Evolutionary conservation across 108 stramenopile species (phyloP).

Genomic region (Stephanodiscus triporus): DNA sequence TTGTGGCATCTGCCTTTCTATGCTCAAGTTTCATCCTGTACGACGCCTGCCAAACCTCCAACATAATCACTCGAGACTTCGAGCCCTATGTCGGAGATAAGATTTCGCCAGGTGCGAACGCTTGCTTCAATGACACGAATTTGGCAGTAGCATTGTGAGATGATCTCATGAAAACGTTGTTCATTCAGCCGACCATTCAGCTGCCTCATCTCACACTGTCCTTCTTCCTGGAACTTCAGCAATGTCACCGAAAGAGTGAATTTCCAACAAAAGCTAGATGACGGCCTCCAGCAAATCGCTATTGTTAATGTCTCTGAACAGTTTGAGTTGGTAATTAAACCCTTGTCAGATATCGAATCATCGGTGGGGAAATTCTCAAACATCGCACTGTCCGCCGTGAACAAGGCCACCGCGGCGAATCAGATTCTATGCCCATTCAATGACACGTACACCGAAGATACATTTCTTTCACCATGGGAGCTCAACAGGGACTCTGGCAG

Average conservation of each 20-base stretch:
- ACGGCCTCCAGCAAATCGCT: conserved; percentile 37
- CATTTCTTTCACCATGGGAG: conserved; percentile 39
- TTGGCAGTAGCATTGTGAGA: conserved; percentile 43
- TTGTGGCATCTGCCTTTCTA: conserved; percentile 38
- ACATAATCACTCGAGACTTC: conserved; percentile 39
- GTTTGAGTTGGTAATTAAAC: conserved; percentile 39
- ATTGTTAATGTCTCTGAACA: conserved; percentile 37
- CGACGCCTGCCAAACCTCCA: conserved; percentile 43
- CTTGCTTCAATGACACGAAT: conserved; percentile 49
- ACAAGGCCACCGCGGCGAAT: conserved; percentile 38
- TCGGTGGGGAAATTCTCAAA: conserved; percentile 29
- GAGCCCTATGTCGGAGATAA: conserved; percentile 56
- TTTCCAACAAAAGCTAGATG: conserved; percentile 50
- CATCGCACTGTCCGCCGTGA: conserved; percentile 28
- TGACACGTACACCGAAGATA: conserved; percentile 39
- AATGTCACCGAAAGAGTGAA: conserved; percentile 53
- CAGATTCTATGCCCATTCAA: conserved; percentile 34
- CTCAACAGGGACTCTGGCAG: conserved; percentile 3
- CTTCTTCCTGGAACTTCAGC: conserved; percentile 1
- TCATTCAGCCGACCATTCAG: neutral
- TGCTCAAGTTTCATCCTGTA: conserved; percentile 27
- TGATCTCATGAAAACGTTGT: neutral
- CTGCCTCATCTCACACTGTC: neutral
- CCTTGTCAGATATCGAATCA: conserved; percentile 37
- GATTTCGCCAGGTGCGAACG: conserved; percentile 45